Conservation (phyloP, 371 early-diverging fungal genomes). For the Circinella minor region DNA sequence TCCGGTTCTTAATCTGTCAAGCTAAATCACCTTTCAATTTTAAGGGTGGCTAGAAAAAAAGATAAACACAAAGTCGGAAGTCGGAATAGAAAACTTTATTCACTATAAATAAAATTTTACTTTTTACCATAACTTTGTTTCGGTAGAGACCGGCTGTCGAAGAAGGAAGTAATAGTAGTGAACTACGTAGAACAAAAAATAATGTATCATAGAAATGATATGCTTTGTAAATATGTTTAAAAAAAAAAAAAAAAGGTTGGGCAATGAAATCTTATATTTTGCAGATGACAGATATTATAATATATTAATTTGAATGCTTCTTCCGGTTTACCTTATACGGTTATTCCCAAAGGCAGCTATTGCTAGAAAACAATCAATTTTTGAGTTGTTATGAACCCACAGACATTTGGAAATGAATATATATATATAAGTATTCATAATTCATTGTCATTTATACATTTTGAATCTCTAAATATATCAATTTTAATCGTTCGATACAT, state of each 20-base stretch:
- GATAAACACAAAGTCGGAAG: no score
- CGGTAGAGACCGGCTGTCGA: neutral
- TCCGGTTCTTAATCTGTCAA: conserved; percentile 3
- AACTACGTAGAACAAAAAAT: neutral
- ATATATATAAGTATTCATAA: no score
- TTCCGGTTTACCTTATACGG: conserved; percentile 3
- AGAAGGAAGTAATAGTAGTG: no score
- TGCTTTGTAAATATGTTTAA: neutral
- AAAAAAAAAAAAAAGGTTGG: no score
- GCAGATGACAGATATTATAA: neutral
- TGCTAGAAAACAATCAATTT: neutral
- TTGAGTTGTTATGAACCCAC: neutral
- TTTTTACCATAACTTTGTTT: neutral
- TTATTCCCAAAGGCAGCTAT: neutral
- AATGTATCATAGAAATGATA: neutral
- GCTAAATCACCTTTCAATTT: no score
- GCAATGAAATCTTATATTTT: no score
- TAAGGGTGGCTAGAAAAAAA: no score
- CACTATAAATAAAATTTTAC: neutral
- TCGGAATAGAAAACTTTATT: conserved; percentile 9
- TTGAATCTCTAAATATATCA: no score
- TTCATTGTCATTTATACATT: no score
- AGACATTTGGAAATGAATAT: neutral
- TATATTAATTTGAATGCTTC: neutral
- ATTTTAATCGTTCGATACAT: no score